Evolutionary conservation across 441 rosid species (phyloP), one percentile per base, ranked within the genome.

Genomic region (Geranium incanum): DNA sequence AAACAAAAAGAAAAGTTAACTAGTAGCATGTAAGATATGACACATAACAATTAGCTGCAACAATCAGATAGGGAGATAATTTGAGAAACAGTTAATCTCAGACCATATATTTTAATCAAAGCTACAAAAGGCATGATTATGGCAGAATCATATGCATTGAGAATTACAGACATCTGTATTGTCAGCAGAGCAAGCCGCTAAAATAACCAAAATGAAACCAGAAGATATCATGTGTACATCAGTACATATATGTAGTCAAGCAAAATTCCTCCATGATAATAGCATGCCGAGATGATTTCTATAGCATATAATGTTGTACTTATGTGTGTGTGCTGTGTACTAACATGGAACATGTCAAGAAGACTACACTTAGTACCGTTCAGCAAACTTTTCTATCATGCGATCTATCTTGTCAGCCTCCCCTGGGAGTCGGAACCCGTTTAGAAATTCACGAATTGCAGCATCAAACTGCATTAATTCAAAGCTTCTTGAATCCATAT

Each of bases 361-460:
- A 45, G 55, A 45, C 55, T 1, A 16, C n/a, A 28, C 57, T 37
- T 66, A 68, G 73, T 86, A 96, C 99, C 99, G 86, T 83, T 96
- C 97, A 71, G 99, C 98, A 82, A 96, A 96, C 78, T 96, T 96
- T 79, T 96, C 99, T 97, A 93, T 96, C 59, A 96, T 89, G 71
- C 97, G 97, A 80, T 96, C 99, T 78, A 96, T 96, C 88, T 96
- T 93, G 84, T 93, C 98, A 71, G 99, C 99, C 77, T 96, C 99
- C 70, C 99, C 98, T 36, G 99, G 99, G 84, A 93, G 99, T 79
- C 97, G 85, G 83, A 96, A 96, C 50, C 97, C 97, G 78, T 91
- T 90, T 76, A 96, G 97, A 75, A 93, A 89, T 82, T 89, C 97
- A 66, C 99, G 97, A 67, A 96, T 89, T 75, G 99, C 96, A 11